phyloP scores from a whole-genome alignment of 257 asterid species.

The Cynanchum wilfordii region DNA sequence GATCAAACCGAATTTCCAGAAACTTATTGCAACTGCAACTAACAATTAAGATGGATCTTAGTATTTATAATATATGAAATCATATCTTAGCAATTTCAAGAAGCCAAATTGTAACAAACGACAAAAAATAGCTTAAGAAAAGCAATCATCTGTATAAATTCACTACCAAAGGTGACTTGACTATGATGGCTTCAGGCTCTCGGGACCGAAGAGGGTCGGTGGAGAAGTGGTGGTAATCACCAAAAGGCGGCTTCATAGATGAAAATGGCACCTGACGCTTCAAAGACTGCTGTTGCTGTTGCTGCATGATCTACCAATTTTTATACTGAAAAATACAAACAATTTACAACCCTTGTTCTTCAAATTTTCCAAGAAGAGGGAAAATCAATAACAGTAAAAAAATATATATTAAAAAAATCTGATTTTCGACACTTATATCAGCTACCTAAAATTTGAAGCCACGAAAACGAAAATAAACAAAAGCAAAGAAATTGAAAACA shows the following conservation, averaged over 20 bases:
- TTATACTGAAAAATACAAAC: constrained; percentile 5
- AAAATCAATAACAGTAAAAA: constrained; percentile 19
- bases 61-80: neutral
- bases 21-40: neutral
- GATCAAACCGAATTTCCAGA: constrained; percentile 3
- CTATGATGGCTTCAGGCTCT: constrained; percentile 53
- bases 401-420: neutral
- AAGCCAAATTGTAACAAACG: constrained; percentile 1
- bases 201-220: constrained; percentile 38
- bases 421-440: constrained; percentile 2
- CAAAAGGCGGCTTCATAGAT: constrained; percentile 63
- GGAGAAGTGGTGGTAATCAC: constrained; percentile 68
- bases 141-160: neutral
- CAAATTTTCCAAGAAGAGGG: constrained; percentile 1
- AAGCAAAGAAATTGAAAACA: neutral
- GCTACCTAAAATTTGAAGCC: constrained; percentile 5
- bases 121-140: neutral
- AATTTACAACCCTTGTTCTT: neutral
- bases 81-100: neutral
- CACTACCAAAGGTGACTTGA: constrained; percentile 50
- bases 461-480: neutral
- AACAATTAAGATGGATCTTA: constrained; percentile 2
- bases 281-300: constrained; percentile 38
- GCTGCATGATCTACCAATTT: constrained; percentile 41
- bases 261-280: constrained; percentile 62